Conservation (phyloP, 352 stramenopile species). For the Thraustochytrium striatum region DNA sequence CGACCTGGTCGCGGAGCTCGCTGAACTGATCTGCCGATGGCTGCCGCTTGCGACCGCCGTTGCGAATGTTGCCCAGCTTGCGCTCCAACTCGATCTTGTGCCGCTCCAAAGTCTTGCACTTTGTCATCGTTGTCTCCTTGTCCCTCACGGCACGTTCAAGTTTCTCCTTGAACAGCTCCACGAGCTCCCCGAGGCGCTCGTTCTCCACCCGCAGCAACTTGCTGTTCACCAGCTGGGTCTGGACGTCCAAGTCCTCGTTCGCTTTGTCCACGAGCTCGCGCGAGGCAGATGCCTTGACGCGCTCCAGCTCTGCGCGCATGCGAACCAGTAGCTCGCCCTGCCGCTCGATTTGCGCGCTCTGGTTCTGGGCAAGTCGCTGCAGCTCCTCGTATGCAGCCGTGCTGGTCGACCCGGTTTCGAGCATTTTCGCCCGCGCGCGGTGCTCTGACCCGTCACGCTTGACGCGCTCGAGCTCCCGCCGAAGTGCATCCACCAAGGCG, state of each 20-base stretch:
- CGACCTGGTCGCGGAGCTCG: slow-evolving; percentile 37
- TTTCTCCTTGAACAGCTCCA: slow-evolving; percentile 45
- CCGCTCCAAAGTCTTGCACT: slow-evolving; percentile 35
- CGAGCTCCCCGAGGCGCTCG: slow-evolving; percentile 31
- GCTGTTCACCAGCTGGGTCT: slow-evolving; percentile 17
- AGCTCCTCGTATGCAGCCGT: slow-evolving; percentile 24
- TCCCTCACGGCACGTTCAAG: slow-evolving; percentile 28
- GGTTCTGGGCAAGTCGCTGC: slow-evolving; percentile 23
- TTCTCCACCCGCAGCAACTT: slow-evolving; percentile 38
- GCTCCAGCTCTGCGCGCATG: slow-evolving; percentile 36
- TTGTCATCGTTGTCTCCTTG: neutral
- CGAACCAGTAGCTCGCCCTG: slow-evolving; percentile 25
- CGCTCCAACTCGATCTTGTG: slow-evolving; percentile 30
- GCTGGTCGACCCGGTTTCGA: neutral
- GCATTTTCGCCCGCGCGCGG: neutral
- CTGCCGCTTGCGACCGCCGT: slow-evolving; percentile 22
- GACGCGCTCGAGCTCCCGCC: slow-evolving; percentile 66
- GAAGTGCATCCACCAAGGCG: slow-evolving; percentile 68
- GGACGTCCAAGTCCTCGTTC: slow-evolving; percentile 30
- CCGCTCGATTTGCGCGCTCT: slow-evolving; percentile 32
- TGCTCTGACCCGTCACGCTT: slow-evolving; percentile 59
- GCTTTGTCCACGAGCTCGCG: slow-evolving; percentile 25
- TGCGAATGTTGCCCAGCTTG: slow-evolving; percentile 23
- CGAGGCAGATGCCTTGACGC: slow-evolving; percentile 22
- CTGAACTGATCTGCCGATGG: slow-evolving; percentile 37